These are phyloP conservation scores for Quercus mongolica DNA, from an alignment of 306 rosid genomes.

Conservation along the genomic window DNA sequence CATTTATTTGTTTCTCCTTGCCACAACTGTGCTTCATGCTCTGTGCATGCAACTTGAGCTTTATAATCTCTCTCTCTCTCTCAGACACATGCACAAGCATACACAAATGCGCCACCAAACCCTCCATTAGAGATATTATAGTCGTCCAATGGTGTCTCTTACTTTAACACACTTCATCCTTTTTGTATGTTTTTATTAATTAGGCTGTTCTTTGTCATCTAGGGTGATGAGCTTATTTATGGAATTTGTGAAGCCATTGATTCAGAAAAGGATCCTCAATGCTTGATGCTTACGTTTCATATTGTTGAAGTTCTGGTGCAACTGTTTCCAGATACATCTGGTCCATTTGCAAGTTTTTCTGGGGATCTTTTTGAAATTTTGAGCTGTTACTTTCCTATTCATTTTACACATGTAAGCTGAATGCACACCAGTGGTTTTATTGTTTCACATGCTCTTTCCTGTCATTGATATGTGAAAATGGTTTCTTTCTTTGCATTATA, in stretches of 20 bases:
- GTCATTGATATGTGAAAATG: slow-evolving; percentile 22
- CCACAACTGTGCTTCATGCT: background rate
- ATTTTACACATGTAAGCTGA: slow-evolving; percentile 91
- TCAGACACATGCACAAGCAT: background rate
- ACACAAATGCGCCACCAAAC: background rate
- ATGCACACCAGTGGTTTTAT: slow-evolving; percentile 3
- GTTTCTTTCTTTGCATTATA: slow-evolving; percentile 25
- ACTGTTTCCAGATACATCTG: slow-evolving; percentile 73
- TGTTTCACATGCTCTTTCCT: slow-evolving; percentile 13
- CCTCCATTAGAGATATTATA: background rate
- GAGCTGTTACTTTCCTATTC: slow-evolving; percentile 91
- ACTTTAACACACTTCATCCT: background rate
- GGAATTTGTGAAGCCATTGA: slow-evolving; percentile 87
- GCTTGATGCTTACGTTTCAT: slow-evolving; percentile 70
- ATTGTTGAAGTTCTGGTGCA: slow-evolving; percentile 55
- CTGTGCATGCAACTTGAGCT: background rate
- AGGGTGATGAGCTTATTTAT: slow-evolving; percentile 75
- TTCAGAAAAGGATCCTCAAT: slow-evolving; percentile 88
- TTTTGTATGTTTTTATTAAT: slow-evolving; percentile 5
- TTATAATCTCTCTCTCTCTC: background rate
- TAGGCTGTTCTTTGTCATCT: slow-evolving; percentile 29
- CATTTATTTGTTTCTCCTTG: background rate
- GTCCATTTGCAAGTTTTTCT: slow-evolving; percentile 58
- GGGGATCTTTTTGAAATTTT: slow-evolving; percentile 71
- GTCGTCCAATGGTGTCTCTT: background rate